Base-by-base conservation (phyloP, 192 early-diverging fungal genomes). In the Umbelopsis isabellina region DNA sequence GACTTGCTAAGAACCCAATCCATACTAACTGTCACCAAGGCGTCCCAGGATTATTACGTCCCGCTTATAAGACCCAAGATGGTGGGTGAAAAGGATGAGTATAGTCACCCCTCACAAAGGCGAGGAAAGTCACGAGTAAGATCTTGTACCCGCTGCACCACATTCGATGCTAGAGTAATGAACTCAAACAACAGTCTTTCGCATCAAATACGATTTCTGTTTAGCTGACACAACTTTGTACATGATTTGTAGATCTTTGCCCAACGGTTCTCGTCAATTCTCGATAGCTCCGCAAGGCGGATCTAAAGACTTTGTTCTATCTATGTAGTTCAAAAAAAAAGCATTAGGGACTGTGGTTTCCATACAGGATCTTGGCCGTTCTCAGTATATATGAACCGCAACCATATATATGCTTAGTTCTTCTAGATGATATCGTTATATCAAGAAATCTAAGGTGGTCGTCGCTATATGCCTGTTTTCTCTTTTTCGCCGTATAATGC, bases 21-120 rank as follows among this genome's bases (percentile, higher is more conserved):
- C 18, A 83, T 85, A 2, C 84, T 75, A 8, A 84, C 85, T n/a
- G n/a, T n/a, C 2, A 88, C 81, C 0, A 88, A 70, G 10, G 83
- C 84, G 78, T 88, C 0, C 84, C 86, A 0, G 86, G 86, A 48
- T 84, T 88, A 65, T 85, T 86, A n/a, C 84, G 86, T 2, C 86
- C 86, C 86, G 76, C 52, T 88, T 79, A 84, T 84, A 88, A 4
- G 81, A 48, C n/a, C 9, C 84, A 65, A 3, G 86, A 83, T 30
- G 53, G 13, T 9, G 25, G 53, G 2, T 25, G 4, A 21, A 27
- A 65, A 23, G 27, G 22, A 49, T 33, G 23, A 11, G 35, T 25
- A 7, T 18, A n/a, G 20, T 73, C 68, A 10, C 52, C 75, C 61
- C 83, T n/a, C 83, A 61, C 84, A 86, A 16, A 86, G 65, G 0